Base-by-base conservation (phyloP, 2,329 filamentous ascomycete species). In the Bipolaris oryzae region DNA sequence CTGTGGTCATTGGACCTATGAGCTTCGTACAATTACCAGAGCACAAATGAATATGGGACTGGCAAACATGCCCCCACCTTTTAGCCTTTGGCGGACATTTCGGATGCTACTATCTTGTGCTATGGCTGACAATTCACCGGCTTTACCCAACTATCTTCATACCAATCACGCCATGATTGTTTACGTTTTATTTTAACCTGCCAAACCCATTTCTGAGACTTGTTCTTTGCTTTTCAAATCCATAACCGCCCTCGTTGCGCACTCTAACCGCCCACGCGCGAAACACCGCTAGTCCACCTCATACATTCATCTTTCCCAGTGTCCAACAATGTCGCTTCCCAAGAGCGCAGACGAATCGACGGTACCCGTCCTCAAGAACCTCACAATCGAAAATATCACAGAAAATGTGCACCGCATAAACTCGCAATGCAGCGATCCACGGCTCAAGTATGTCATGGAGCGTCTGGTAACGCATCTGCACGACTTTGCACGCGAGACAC, bases 371-470 rank as follows among this genome's bases (percentile, higher is more conserved):
- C 62, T 65, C 56, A 88, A 88, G 71, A 86, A 92, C 76, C 81
- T 92, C 34, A 92, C 87, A 1, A 88, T 89, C 63, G 88, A 91
- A 70, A 92, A 92, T 76, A 92, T 92, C 75, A 92, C 90, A 52
- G 85, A 89, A 48, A 92, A 92, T 69, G 87, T 89, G 31, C 82
- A 89, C 70, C 80, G 82, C 43, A 91, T 92, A 76, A 94, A 94
- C 78, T 89, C 88, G 9, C 85, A 88, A 78, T 85, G 85, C 67
- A 72, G 80, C 9, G 82, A 92, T 68, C 79, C 82, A 20, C 84
- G 91, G 18, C 78, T 91, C 59, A 88, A 85, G 60, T 93, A 90
- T 73, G 74, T 95, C 43, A 84, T 94, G 72, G 85, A 89, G 66
- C 82, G 89, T 16, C 82, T 93, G 13, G 89, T 93, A 45, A 85